Evolutionary conservation across 2,329 filamentous ascomycete species (phyloP).

Genomic region (Colletotrichum sojae): DNA sequence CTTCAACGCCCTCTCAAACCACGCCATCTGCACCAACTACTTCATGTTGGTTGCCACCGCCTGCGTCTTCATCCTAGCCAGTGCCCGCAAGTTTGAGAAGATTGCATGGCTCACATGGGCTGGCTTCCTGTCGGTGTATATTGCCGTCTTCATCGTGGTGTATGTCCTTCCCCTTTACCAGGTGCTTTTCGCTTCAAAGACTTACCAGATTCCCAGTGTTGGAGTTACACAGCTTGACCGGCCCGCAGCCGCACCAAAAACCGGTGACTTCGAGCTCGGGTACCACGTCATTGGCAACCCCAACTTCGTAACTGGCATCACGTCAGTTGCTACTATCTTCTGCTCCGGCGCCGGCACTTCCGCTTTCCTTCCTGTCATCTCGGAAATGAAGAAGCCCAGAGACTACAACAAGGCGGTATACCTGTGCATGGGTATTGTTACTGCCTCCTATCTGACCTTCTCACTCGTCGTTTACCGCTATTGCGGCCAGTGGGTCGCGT

Average conservation of each 20-base stretch:
- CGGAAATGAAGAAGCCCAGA: constrained; percentile 72
- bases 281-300: constrained; percentile 70
- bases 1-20: constrained; percentile 71
- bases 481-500: constrained; percentile 74
- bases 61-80: constrained; percentile 63
- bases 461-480: constrained; percentile 72
- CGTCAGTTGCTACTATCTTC: constrained; percentile 71
- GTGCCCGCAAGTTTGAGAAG: constrained; percentile 71
- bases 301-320: constrained; percentile 71
- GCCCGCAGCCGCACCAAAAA: constrained; percentile 72
- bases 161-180: constrained; percentile 44
- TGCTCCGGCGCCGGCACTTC: constrained; percentile 71
- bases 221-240: constrained; percentile 70
- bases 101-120: constrained; percentile 74
- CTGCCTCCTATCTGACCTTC: constrained; percentile 70
- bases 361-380: constrained; percentile 75
- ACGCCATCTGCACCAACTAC: constrained; percentile 72
- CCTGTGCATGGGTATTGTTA: constrained; percentile 70
- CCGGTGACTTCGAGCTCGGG: constrained; percentile 71
- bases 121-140: constrained; percentile 71
- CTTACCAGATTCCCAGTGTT: constrained; percentile 50
- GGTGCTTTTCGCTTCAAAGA: not conserved
- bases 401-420: constrained; percentile 74
- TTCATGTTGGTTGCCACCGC: constrained; percentile 68
- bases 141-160: constrained; percentile 71